Conservation (phyloP, 2,329 filamentous ascomycete genomes). For the Arthrobotrys entomopaga region DNA sequence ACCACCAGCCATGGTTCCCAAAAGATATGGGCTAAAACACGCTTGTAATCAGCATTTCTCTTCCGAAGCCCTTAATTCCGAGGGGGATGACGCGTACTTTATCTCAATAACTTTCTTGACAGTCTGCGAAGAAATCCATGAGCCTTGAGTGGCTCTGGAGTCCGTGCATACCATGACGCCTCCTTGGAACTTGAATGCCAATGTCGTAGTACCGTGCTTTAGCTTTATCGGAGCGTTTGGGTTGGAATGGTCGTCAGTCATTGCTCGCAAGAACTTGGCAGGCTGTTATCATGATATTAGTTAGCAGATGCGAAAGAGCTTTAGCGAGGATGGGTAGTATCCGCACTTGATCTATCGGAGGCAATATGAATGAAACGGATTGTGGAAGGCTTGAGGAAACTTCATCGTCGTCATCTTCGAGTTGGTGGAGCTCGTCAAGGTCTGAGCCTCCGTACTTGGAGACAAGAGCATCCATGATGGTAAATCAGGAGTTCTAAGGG, state of each 20-base stretch:
- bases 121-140: conserved; percentile 99
- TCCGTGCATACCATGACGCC: conserved; percentile 99
- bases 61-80: neutral
- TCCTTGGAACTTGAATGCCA: conserved; percentile 97
- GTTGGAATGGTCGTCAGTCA: conserved; percentile 97
- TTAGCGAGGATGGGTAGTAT: conserved; percentile 2
- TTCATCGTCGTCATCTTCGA: conserved; percentile 71
- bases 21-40: conserved; percentile 65
- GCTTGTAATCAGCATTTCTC: conserved; percentile 20
- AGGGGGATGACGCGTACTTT: conserved; percentile 72
- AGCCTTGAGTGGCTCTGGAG: conserved; percentile 94
- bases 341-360: conserved; percentile 85
- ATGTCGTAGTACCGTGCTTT: conserved; percentile 96
- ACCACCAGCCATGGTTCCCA: conserved; percentile 98
- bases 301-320: conserved; percentile 17
- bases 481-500: conserved; percentile 3
- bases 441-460: conserved; percentile 86
- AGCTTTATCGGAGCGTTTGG: conserved; percentile 99
- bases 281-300: conserved; percentile 68
- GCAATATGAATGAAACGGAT: conserved; percentile 93
- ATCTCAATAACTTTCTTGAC: conserved; percentile 99
- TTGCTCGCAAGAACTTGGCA: conserved; percentile 92
- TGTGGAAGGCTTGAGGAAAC: conserved; percentile 77
- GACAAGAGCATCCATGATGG: conserved; percentile 87
- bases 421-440: conserved; percentile 72